Evolutionary conservation across 805 yeast species (phyloP).

Genomic region (Candida suzukii): DNA sequence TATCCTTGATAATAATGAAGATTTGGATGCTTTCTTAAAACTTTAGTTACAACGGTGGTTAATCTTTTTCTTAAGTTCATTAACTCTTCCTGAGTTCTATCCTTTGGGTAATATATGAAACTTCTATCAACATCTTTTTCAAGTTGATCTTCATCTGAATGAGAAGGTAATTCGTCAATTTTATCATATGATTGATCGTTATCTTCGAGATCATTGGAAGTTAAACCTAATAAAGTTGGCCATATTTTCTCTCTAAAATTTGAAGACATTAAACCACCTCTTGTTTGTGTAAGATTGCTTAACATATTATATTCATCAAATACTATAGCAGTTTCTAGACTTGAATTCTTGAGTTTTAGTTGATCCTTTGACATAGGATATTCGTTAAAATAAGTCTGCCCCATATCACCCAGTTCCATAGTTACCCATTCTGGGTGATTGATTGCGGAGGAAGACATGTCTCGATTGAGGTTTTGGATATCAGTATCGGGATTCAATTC

Average conservation of each 20-base stretch:
- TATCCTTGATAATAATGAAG: conserved; percentile 86
- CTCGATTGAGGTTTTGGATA: conserved; percentile 4
- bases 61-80: conserved; percentile 33
- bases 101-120: conserved; percentile 36
- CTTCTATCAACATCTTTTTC: conserved; percentile 71
- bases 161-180: conserved; percentile 30
- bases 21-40: conserved; percentile 54
- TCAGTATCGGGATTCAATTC: too few species aligned
- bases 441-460: not conserved
- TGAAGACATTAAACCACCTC: conserved; percentile 40
- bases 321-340: conserved; percentile 30
- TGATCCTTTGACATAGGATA: conserved; percentile 34
- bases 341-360: conserved; percentile 28
- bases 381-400: conserved; percentile 38
- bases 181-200: conserved; percentile 5
- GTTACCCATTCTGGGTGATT: conserved; percentile 39
- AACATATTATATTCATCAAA: conserved; percentile 21
- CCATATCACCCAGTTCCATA: conserved; percentile 39
- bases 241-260: conserved; percentile 38
- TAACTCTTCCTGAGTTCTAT: conserved; percentile 12
- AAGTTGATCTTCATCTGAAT: conserved; percentile 75
- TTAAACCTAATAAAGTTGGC: conserved; percentile 41
- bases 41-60: conserved; percentile 36
- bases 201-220: conserved; percentile 10
- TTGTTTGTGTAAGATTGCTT: conserved; percentile 31